Percentiles rank a stretch among this genome's conserved stretches.
Evolutionary conservation across 2,329 filamentous ascomycete genomes (phyloP).

Genomic region (Aureobasidium sp.): DNA sequence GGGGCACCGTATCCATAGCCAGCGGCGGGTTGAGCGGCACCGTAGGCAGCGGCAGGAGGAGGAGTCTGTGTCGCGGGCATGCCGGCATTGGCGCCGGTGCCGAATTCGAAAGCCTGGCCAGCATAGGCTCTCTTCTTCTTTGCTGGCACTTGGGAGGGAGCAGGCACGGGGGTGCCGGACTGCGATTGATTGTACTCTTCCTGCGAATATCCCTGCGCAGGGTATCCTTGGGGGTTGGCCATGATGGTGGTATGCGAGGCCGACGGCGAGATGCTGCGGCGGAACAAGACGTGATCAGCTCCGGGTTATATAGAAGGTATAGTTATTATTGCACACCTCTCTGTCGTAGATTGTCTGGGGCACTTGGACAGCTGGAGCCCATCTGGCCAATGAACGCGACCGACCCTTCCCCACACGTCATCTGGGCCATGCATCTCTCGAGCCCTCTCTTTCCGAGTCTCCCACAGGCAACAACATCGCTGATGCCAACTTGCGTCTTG

Average conservation of each 20-base stretch:
- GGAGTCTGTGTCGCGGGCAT: conserved; percentile 32
- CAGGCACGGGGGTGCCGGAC: conserved; percentile 19
- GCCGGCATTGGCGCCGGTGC: conserved; percentile 69
- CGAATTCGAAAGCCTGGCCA: conserved; percentile 89
- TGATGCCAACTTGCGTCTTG: neutral
- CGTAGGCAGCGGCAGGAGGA: conserved; percentile 48
- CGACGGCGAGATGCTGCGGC: conserved; percentile 8
- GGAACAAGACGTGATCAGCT: neutral
- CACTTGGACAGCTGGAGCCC: neutral
- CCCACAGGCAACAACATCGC: neutral
- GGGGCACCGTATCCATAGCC: conserved; percentile 23
- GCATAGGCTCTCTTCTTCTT: conserved; percentile 96
- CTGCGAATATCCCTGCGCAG: conserved; percentile 19
- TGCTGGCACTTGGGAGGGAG: conserved; percentile 20
- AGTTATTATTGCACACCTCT: neutral
- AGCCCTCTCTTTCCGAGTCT: neutral
- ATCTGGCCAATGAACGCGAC: conserved; percentile 5
- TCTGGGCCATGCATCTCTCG: neutral
- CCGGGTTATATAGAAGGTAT: neutral
- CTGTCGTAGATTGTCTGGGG: conserved; percentile 1
- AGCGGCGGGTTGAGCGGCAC: conserved; percentile 22
- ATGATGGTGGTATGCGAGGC: conserved; percentile 6
- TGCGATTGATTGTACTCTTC: conserved; percentile 18
- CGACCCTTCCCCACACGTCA: neutral
- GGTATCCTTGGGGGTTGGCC: conserved; percentile 19